Conservation (phyloP, 2,329 filamentous ascomycete genomes). For the Iodosphaeria phyllophila region DNA sequence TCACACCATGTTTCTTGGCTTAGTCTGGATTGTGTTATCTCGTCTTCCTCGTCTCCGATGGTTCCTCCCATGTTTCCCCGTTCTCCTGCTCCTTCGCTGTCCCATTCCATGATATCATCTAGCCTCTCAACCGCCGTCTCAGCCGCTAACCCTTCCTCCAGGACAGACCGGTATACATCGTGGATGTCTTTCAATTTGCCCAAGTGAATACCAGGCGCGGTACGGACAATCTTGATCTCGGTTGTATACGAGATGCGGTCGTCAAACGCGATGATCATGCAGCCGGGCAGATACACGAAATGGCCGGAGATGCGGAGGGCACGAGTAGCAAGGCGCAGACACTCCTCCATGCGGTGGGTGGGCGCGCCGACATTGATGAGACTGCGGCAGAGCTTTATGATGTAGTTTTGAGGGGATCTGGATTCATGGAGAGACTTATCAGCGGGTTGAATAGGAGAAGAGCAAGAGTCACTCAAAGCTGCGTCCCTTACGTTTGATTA, state of each 20-base stretch:
- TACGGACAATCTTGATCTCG: constrained; percentile 45
- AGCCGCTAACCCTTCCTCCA: constrained; percentile 38
- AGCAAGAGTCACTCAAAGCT: too few species aligned
- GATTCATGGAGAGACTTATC: too few species aligned
- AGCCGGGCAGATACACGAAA: constrained; percentile 77
- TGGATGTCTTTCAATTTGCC: constrained; percentile 43
- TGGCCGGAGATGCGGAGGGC: constrained; percentile 78
- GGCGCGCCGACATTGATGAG: constrained; percentile 84
- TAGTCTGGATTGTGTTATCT: too few species aligned
- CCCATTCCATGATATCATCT: constrained; percentile 33
- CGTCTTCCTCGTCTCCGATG: too few species aligned
- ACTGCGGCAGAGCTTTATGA: constrained; percentile 68
- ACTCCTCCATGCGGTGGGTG: constrained; percentile 80
- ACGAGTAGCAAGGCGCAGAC: constrained; percentile 77
- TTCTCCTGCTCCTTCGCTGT: too few species aligned
- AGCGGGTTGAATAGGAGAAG: too few species aligned
- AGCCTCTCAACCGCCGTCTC: constrained; percentile 36
- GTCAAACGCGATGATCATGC: constrained; percentile 89
- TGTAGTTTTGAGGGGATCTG: constrained; percentile 66
- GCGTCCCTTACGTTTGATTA: too few species aligned
- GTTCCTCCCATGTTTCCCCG: too few species aligned
- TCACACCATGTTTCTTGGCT: too few species aligned
- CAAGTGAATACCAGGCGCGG: constrained; percentile 36
- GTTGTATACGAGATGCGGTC: constrained; percentile 47
- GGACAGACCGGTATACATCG: constrained; percentile 44